These are phyloP conservation scores for Didymella lethalis DNA, from an alignment of 2,329 filamentous ascomycete genomes.

Conservation along the genomic window DNA sequence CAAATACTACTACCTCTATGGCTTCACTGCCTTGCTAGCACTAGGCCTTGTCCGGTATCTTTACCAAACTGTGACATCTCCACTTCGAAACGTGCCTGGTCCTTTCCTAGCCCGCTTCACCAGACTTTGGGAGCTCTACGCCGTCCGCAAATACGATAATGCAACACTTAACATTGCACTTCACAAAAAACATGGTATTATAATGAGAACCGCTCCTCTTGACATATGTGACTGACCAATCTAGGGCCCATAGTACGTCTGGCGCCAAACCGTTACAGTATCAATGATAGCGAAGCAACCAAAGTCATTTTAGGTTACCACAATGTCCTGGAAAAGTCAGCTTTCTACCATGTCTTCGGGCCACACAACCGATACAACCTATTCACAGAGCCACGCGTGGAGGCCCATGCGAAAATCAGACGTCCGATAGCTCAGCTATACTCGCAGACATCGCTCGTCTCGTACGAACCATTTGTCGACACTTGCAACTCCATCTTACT, in stretches of 20 bases:
- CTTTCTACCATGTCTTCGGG: constrained; percentile 44
- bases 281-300: constrained; percentile 22
- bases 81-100: constrained; percentile 54
- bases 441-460: constrained; percentile 48
- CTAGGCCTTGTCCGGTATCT: background rate
- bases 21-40: background rate
- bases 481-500: constrained; percentile 45
- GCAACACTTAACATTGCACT: constrained; percentile 51
- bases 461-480: constrained; percentile 53
- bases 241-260: constrained; percentile 25
- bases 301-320: constrained; percentile 20
- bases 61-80: constrained; percentile 23
- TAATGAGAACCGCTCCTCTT: background rate
- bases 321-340: no score
- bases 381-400: constrained; percentile 48
- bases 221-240: background rate
- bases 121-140: constrained; percentile 55
- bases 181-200: constrained; percentile 55
- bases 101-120: constrained; percentile 57
- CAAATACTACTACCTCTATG: background rate
- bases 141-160: constrained; percentile 50
- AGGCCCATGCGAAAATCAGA: constrained; percentile 46
- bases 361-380: no score
- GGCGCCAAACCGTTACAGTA: constrained; percentile 28
- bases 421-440: constrained; percentile 51